A percentile compares a stretch with the other conserved stretches of the same genome.
Conservation (phyloP, 352 stramenopile species). For the Blastocystis sp. region DNA sequence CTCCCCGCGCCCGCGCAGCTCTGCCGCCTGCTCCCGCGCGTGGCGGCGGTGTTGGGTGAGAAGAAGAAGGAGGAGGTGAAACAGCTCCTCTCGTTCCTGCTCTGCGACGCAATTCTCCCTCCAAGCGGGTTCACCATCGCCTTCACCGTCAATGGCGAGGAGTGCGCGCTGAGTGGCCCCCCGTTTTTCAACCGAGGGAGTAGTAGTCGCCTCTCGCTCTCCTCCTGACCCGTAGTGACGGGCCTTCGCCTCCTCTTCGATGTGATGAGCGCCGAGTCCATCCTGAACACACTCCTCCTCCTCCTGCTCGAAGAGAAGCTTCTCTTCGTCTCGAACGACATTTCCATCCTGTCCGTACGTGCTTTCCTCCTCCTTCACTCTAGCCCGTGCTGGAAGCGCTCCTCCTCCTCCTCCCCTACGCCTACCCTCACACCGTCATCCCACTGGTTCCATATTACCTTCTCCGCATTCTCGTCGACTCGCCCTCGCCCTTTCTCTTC, state of each 20-base stretch:
- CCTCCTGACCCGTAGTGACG: background rate
- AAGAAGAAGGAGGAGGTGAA: background rate
- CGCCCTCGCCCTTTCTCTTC: slow-evolving; percentile 55
- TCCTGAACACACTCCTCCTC: slow-evolving; percentile 14
- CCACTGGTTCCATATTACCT: slow-evolving; percentile 40
- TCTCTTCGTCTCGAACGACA: slow-evolving; percentile 43
- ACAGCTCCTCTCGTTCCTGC: background rate
- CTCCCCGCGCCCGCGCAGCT: background rate
- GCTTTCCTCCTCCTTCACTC: background rate
- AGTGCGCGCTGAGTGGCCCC: background rate
- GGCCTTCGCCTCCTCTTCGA: slow-evolving; percentile 24
- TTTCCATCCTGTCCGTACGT: background rate
- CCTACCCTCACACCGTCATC: slow-evolving; percentile 31
- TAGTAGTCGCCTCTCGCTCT: background rate
- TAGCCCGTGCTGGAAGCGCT: slow-evolving; percentile 32
- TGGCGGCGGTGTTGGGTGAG: background rate
- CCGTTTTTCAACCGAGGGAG: background rate
- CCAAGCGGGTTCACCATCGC: background rate
- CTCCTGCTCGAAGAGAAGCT: slow-evolving; percentile 39
- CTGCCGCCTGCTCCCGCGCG: background rate
- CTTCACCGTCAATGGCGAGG: background rate
- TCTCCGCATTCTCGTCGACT: slow-evolving; percentile 16
- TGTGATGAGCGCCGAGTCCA: background rate
- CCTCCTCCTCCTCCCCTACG: slow-evolving; percentile 33
- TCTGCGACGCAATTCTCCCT: background rate